These are phyloP conservation scores for Penicillium sp. DNA, from an alignment of 2,329 filamentous ascomycete species.

Conservation along the genomic window DNA sequence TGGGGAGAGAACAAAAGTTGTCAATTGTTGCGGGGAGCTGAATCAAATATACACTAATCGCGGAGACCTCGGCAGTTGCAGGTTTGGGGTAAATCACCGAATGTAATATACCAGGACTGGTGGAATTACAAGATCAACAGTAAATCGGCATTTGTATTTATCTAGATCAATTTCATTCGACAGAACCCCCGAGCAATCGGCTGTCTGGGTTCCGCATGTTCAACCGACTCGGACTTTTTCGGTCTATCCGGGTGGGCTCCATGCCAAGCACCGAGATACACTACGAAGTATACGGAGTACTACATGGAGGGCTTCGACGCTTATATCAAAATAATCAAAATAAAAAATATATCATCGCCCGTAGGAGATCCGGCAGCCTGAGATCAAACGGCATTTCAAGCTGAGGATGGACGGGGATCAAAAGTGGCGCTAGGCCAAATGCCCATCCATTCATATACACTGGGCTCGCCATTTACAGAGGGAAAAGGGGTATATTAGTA, in stretches of 20 bases:
- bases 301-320: too few species aligned
- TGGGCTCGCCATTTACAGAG: not conserved
- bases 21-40: slow-evolving; percentile 19
- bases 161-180: slow-evolving; percentile 10
- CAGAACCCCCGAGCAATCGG: slow-evolving; percentile 5
- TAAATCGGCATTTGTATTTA: not conserved
- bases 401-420: not conserved
- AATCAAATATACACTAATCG: slow-evolving; percentile 22
- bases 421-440: not conserved
- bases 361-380: not conserved
- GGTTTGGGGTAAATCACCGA: slow-evolving; percentile 16
- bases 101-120: not conserved
- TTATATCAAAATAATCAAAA: too few species aligned
- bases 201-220: not conserved
- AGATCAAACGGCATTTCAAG: not conserved
- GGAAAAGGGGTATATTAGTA: too few species aligned
- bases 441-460: not conserved
- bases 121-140: not conserved
- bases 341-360: not conserved
- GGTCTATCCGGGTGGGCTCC: slow-evolving; percentile 3
- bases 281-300: not conserved
- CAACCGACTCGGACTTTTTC: slow-evolving; percentile 18
- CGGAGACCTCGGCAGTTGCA: slow-evolving; percentile 29
- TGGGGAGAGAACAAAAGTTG: slow-evolving; percentile 1
- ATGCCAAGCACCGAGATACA: slow-evolving; percentile 3